These are phyloP conservation scores for Zalaria obscura DNA, from an alignment of 2,329 filamentous ascomycete genomes.

Conservation along the genomic window DNA sequence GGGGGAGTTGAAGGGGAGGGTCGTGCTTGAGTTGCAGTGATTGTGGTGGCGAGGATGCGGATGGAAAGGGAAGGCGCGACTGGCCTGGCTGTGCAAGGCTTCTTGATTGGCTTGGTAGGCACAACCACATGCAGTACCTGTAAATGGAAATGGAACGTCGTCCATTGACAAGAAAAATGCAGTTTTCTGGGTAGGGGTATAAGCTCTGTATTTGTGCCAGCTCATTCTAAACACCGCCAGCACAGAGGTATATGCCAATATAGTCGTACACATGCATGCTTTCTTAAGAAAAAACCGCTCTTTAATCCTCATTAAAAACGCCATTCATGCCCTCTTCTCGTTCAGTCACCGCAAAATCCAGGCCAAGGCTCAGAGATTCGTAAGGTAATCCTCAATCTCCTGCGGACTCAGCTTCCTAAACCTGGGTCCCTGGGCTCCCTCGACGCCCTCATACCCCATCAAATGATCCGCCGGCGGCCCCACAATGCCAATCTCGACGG, in stretches of 20 bases:
- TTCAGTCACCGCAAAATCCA: slow-evolving; percentile 14
- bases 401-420: slow-evolving; percentile 93
- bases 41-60: background rate
- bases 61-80: background rate
- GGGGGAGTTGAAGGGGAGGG: slow-evolving; percentile 29
- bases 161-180: no score
- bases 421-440: slow-evolving; percentile 68
- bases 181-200: no score
- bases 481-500: slow-evolving; percentile 96
- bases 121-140: no score
- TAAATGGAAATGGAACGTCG: no score
- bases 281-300: background rate
- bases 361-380: slow-evolving; percentile 80
- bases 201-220: no score
- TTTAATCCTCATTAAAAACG: background rate
- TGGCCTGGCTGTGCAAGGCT: background rate
- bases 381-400: slow-evolving; percentile 98
- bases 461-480: slow-evolving; percentile 88
- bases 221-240: no score
- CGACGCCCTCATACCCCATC: slow-evolving; percentile 78
- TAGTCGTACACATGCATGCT: no score
- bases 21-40: slow-evolving; percentile 29
- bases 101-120: background rate
- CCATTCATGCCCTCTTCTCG: background rate
- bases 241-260: no score